phyloP scores from a whole-genome alignment of 2,329 filamentous ascomycete species.

The Mariannaea elegans region DNA sequence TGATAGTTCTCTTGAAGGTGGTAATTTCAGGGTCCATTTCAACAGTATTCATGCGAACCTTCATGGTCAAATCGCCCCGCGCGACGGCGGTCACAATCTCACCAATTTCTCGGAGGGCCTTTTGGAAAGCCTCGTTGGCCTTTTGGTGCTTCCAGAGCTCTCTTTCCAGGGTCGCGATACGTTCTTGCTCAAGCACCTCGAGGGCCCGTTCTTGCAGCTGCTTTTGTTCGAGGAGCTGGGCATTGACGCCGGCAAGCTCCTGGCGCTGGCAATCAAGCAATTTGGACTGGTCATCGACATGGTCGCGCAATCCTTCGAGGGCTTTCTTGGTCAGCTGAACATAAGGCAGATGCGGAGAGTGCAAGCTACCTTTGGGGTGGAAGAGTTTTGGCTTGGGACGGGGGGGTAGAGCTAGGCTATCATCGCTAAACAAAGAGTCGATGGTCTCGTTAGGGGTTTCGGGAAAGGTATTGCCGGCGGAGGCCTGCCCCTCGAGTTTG shows the following conservation, averaged over 20 bases:
- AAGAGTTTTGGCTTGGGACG: conserved; percentile 57
- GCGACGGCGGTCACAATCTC: conserved; percentile 97
- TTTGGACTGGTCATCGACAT: conserved; percentile 93
- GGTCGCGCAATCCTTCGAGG: conserved; percentile 84
- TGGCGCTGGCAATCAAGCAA: conserved; percentile 88
- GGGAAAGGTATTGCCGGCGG: conserved; percentile 70
- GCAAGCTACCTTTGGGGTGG: conserved; percentile 52
- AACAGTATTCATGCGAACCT: conserved; percentile 92
- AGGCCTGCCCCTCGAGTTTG: conserved; percentile 81
- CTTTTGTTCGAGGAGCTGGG: conserved; percentile 86
- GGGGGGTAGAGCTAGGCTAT: conserved; percentile 57
- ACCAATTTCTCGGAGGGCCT: conserved; percentile 94
- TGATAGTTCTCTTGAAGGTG: conserved; percentile 97
- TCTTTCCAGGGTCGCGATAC: conserved; percentile 88
- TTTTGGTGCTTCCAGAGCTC: conserved; percentile 98
- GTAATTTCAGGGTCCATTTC: conserved; percentile 99
- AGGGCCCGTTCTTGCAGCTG: conserved; percentile 84
- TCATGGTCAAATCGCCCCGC: conserved; percentile 94
- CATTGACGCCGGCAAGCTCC: conserved; percentile 85
- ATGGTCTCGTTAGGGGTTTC: conserved; percentile 83
- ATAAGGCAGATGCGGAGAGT: conserved; percentile 46
- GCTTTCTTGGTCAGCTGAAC: conserved; percentile 79
- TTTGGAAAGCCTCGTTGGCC: conserved; percentile 98
- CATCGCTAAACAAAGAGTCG: conserved; percentile 70
- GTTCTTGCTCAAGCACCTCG: conserved; percentile 83